Evolutionary conservation across 306 rosid genomes (phyloP).

Genomic region (Vigna angularis): DNA sequence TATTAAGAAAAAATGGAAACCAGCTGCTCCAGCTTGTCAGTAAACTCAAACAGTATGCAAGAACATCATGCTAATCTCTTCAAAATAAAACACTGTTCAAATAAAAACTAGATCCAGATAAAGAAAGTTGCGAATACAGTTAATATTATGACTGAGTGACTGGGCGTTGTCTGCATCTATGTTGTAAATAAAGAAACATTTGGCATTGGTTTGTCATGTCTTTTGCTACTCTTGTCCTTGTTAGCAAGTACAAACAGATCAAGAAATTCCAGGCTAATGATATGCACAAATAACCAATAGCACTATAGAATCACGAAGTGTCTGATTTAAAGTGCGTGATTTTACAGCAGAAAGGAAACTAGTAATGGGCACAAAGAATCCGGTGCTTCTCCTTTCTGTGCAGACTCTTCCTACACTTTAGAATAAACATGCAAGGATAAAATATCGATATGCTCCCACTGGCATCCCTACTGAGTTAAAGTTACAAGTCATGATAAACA

Average conservation of each 20-base stretch:
- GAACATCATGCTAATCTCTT: constrained; percentile 34
- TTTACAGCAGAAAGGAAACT: constrained; percentile 30
- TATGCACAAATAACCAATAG: constrained; percentile 7
- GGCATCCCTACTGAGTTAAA: constrained; percentile 29
- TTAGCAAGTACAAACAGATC: constrained; percentile 38
- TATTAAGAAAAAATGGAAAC: constrained; percentile 31
- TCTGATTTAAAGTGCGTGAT: constrained; percentile 31
- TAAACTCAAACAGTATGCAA: constrained; percentile 42
- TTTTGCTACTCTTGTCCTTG: constrained; percentile 32
- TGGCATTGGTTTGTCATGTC: constrained; percentile 32
- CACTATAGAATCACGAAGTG: constrained; percentile 8
- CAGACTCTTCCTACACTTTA: constrained; percentile 22
- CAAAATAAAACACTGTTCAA: constrained; percentile 33
- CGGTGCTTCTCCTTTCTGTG: constrained; percentile 28
- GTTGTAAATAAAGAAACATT: constrained; percentile 36
- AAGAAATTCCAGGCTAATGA: constrained; percentile 32
- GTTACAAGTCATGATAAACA: constrained; percentile 24
- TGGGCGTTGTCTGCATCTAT: constrained; percentile 23
- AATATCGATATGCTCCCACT: constrained; percentile 16
- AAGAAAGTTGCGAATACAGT: constrained; percentile 30
- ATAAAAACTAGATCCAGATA: constrained; percentile 32
- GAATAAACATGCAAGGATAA: constrained; percentile 28
- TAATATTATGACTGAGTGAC: constrained; percentile 22
- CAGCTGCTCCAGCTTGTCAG: constrained; percentile 30
- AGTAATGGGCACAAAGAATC: constrained; percentile 38